A percentile compares a stretch with the other conserved stretches of the same genome.
These are phyloP conservation scores for Ilex asprella DNA, from an alignment of 257 asterid species.

Conservation along the genomic window DNA sequence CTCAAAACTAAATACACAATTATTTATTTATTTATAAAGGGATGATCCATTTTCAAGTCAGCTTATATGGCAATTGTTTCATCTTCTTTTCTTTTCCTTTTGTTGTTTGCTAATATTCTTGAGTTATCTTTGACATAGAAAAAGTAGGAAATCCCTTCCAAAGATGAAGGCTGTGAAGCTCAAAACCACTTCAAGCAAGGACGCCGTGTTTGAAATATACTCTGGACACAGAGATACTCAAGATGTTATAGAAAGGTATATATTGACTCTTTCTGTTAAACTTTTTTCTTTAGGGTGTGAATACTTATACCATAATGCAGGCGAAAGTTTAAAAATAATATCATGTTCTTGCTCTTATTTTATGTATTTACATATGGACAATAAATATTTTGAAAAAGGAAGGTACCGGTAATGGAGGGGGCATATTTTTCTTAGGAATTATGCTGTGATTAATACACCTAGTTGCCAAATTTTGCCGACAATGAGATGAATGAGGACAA, in stretches of 20 bases:
- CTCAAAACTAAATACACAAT: not conserved
- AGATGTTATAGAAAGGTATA: conserved; percentile 32
- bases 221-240: conserved; percentile 17
- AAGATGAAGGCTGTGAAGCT: conserved; percentile 8
- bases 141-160: conserved; percentile 27
- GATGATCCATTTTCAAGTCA: not conserved
- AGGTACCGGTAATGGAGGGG: not conserved
- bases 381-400: too few relatives aligned
- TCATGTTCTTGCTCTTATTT: not conserved
- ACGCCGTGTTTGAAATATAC: conserved; percentile 3
- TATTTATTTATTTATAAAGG: not conserved
- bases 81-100: conserved; percentile 3
- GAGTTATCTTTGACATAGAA: conserved; percentile 24
- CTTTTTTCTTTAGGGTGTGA: not conserved
- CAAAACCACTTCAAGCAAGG: not conserved
- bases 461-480: too few relatives aligned
- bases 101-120: not conserved
- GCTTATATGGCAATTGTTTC: conserved; percentile 1
- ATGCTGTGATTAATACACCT: not conserved
- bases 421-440: not conserved
- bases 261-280: conserved; percentile 12
- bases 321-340: not conserved
- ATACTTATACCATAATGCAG: not conserved
- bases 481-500: too few relatives aligned
- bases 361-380: not conserved